A percentile compares a stretch with the other conserved stretches of the same genome.
Evolutionary conservation across 2,329 filamentous ascomycete species (phyloP).

Genomic region (Berkeleyomyces basicola): DNA sequence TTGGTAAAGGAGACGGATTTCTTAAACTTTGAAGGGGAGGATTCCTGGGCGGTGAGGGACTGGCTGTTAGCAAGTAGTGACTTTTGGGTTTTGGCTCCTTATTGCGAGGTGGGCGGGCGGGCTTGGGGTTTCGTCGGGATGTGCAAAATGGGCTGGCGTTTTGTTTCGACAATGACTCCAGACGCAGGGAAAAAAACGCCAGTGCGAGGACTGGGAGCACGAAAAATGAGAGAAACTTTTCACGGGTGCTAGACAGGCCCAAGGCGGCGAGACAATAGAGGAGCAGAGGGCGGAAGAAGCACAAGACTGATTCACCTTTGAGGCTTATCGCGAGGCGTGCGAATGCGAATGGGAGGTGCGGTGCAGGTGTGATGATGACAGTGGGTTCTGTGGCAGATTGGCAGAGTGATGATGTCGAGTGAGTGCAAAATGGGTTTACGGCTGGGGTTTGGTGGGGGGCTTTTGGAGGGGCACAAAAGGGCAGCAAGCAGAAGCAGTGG

Average conservation of each 20-base stretch:
- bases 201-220: not conserved
- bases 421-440: not conserved
- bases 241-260: not conserved
- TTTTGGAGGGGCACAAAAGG: conserved; percentile 5
- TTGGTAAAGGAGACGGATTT: conserved; percentile 92
- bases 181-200: not conserved
- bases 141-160: not conserved
- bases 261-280: not conserved
- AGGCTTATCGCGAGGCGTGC: not conserved
- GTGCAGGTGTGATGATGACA: not conserved
- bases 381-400: not conserved
- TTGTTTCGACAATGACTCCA: not conserved
- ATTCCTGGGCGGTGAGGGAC: conserved; percentile 3
- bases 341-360: not conserved
- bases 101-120: not conserved
- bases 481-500: not conserved
- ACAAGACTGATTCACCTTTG: conserved; percentile 7
- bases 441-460: conserved; percentile 1
- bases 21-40: conserved; percentile 42
- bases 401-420: not conserved
- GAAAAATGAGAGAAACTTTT: not conserved
- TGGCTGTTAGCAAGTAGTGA: conserved; percentile 1
- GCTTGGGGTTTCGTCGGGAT: too few relatives aligned
- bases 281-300: not conserved
- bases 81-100: not conserved